Evolutionary conservation across 192 early-diverging fungal genomes (phyloP).

Genomic region (Pecoramyces ruminantium): DNA sequence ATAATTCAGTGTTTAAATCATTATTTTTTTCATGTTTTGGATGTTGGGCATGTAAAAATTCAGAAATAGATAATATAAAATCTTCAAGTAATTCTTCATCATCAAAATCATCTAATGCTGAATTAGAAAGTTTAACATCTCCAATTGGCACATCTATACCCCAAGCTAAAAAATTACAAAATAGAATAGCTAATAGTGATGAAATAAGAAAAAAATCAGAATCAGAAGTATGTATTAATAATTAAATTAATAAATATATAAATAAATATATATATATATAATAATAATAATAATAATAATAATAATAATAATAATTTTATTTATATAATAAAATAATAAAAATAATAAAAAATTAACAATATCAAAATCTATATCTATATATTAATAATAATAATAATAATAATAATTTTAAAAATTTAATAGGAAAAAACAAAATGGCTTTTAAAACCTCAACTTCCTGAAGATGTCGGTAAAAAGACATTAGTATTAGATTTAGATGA

Average conservation of each 20-base stretch:
- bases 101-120: background rate
- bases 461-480: constrained; percentile 65
- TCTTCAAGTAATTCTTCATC: background rate
- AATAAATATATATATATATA: too few relatives aligned
- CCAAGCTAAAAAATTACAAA: background rate
- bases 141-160: background rate
- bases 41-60: background rate
- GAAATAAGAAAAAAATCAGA: background rate
- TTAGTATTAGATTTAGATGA: constrained; percentile 95
- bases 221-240: background rate
- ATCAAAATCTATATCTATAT: too few relatives aligned
- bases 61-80: background rate
- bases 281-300: too few relatives aligned
- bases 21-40: background rate
- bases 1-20: background rate
- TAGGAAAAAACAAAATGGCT: constrained; percentile 17
- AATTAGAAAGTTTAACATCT: background rate
- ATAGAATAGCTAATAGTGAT: background rate
- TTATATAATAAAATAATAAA: too few relatives aligned
- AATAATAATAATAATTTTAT: too few relatives aligned
- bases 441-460: constrained; percentile 47
- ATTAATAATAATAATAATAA: too few relatives aligned
- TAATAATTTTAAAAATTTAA: too few relatives aligned
- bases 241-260: too few relatives aligned
- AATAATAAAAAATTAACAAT: too few relatives aligned